Evolutionary conservation across 371 early-diverging fungal species (phyloP).

Genomic region (Apophysomyces elegans): DNA sequence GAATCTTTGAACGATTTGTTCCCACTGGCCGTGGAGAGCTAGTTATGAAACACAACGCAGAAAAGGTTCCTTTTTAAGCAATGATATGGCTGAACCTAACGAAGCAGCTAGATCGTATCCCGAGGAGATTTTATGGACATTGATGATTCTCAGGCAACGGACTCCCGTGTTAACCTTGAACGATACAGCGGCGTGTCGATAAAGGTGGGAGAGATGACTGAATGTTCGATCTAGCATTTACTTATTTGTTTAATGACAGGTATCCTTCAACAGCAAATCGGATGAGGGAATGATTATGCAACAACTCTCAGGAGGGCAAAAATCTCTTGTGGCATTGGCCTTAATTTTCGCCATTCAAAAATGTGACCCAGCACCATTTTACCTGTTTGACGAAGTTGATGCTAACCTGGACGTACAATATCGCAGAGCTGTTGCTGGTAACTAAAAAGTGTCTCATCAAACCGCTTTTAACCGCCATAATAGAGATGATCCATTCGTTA

Average conservation of each 20-base stretch:
- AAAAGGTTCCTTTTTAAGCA: neutral
- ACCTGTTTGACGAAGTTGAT: conserved; percentile 99
- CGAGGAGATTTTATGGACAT: conserved; percentile 49
- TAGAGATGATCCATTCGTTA: conserved; percentile 88
- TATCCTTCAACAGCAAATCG: conserved; percentile 86
- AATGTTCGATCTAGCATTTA: conserved; percentile 2
- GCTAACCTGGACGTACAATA: conserved; percentile 99
- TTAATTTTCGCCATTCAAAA: conserved; percentile 99
- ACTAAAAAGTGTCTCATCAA: neutral
- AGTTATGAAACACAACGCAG: conserved; percentile 75
- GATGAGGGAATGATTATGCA: conserved; percentile 94
- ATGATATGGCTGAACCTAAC: no score
- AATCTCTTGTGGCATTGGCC: conserved; percentile 97
- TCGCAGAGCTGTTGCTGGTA: conserved; percentile 90
- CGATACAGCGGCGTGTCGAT: conserved; percentile 94
- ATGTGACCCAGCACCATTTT: conserved; percentile 99
- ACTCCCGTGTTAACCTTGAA: conserved; percentile 55
- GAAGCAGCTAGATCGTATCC: conserved; percentile 7
- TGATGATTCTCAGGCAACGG: conserved; percentile 40
- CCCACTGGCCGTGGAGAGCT: conserved; percentile 89
- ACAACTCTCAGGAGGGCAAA: conserved; percentile 99
- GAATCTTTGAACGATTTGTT: conserved; percentile 91
- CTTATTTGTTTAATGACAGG: conserved; percentile 39
- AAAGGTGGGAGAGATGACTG: conserved; percentile 53
- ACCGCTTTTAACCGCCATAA: neutral